phyloP scores from a whole-genome alignment of 495 filamentous ascomycete species.

The Lichina pygmaea region DNA sequence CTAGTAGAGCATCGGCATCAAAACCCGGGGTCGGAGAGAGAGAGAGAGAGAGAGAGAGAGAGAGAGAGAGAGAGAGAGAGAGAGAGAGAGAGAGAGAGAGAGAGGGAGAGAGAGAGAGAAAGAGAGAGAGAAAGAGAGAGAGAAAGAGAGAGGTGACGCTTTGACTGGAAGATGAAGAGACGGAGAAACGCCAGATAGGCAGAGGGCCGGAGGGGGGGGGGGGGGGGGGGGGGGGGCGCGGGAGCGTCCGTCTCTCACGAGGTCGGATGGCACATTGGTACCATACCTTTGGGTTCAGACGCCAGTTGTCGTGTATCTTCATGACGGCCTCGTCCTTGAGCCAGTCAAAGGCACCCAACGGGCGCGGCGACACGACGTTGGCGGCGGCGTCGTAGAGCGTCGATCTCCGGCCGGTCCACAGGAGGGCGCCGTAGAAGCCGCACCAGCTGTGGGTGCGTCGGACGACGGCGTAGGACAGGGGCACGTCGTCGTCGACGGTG shows the following conservation, averaged over 20 bases:
- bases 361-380: conserved; percentile 15
- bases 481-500: conserved; percentile 20
- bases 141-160: no score
- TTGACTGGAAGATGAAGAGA: no score
- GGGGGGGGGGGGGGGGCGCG: no score
- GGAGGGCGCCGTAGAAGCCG: conserved; percentile 25
- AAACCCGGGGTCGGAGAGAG: no score
- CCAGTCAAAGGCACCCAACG: conserved; percentile 28
- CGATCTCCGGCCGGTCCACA: conserved; percentile 20
- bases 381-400: conserved; percentile 16
- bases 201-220: no score
- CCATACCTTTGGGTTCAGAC: conserved; percentile 15
- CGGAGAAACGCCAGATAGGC: no score
- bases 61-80: no score
- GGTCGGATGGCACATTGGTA: conserved; percentile 3
- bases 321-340: conserved; percentile 25
- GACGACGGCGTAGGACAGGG: conserved; percentile 22
- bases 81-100: no score
- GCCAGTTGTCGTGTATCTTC: conserved; percentile 23
- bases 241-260: conserved; percentile 2
- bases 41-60: no score
- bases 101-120: no score
- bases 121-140: no score
- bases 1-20: no score
- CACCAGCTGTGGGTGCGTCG: conserved; percentile 26